These are phyloP conservation scores for Exserohilum rostratum DNA, from an alignment of 2,329 filamentous ascomycete genomes.

Conservation along the genomic window DNA sequence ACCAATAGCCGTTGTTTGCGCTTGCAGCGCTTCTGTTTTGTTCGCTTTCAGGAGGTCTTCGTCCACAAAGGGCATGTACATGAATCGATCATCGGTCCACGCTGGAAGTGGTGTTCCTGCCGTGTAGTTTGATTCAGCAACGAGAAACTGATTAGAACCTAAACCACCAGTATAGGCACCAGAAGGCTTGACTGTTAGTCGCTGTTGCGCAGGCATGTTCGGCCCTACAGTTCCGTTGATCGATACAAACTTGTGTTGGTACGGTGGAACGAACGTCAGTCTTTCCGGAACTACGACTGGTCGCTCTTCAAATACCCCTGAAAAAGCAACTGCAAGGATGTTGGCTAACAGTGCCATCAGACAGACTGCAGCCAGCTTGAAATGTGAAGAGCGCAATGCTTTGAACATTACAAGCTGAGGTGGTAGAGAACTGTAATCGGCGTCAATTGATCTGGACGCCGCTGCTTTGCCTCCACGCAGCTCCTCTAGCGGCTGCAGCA, in stretches of 20 bases:
- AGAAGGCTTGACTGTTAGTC: constrained; percentile 6
- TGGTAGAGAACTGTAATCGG: constrained; percentile 62
- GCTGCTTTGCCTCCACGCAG: constrained; percentile 51
- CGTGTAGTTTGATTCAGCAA: constrained; percentile 55
- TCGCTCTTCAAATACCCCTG: constrained; percentile 57
- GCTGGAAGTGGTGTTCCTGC: constrained; percentile 53
- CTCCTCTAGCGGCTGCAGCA: constrained; percentile 62
- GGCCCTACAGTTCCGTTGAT: constrained; percentile 38
- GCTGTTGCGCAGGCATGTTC: no score
- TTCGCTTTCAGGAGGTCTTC: no score
- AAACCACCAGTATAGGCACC: constrained; percentile 36
- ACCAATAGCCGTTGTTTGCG: constrained; percentile 44
- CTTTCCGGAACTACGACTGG: constrained; percentile 12
- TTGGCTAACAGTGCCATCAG: constrained; percentile 58
- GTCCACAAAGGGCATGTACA: constrained; percentile 53
- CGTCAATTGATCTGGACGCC: constrained; percentile 41
- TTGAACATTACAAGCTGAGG: constrained; percentile 59
- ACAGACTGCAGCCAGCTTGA: constrained; percentile 57
- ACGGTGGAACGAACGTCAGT: constrained; percentile 13
- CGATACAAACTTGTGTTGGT: constrained; percentile 24
- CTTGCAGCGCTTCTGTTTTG: constrained; percentile 6
- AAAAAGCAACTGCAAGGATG: constrained; percentile 59
- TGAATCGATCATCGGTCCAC: constrained; percentile 56
- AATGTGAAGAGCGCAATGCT: constrained; percentile 54
- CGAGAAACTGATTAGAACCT: constrained; percentile 50